These are phyloP conservation scores for Saturnispora silvae DNA, from an alignment of 805 yeast species.

Conservation along the genomic window DNA sequence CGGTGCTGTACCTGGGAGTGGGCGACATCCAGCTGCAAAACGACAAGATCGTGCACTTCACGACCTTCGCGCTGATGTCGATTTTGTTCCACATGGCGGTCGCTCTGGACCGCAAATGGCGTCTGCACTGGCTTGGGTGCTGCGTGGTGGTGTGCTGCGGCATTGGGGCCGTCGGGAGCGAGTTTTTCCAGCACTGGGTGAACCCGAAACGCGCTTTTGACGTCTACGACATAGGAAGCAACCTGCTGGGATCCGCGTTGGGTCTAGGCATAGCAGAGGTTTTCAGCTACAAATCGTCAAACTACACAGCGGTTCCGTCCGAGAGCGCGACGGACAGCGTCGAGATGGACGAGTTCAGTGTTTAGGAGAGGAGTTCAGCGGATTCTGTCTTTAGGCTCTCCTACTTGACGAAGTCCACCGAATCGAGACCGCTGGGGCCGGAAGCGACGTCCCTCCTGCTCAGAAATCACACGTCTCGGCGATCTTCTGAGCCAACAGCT, in stretches of 20 bases:
- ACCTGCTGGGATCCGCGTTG: slow-evolving; percentile 19
- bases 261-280: too few species aligned
- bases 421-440: too few species aligned
- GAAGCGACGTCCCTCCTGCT: too few species aligned
- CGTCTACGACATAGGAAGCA: slow-evolving; percentile 20
- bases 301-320: too few species aligned
- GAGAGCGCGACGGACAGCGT: too few species aligned
- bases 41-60: slow-evolving; percentile 40
- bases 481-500: slow-evolving; percentile 44
- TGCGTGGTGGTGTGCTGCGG: slow-evolving; percentile 30
- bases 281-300: too few species aligned
- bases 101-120: slow-evolving; percentile 21
- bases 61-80: slow-evolving; percentile 35
- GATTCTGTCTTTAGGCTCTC: too few species aligned
- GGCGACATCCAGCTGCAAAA: slow-evolving; percentile 35
- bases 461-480: slow-evolving; percentile 35
- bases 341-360: too few species aligned
- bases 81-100: slow-evolving; percentile 37
- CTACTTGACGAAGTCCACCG: too few species aligned
- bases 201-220: slow-evolving; percentile 39
- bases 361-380: too few species aligned
- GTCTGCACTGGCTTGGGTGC: slow-evolving; percentile 19
- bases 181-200: slow-evolving; percentile 33
- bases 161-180: slow-evolving; percentile 38
- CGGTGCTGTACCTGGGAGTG: slow-evolving; percentile 37